phyloP scores from a whole-genome alignment of 768 basidiomycete species.

The Russula sp. region DNA sequence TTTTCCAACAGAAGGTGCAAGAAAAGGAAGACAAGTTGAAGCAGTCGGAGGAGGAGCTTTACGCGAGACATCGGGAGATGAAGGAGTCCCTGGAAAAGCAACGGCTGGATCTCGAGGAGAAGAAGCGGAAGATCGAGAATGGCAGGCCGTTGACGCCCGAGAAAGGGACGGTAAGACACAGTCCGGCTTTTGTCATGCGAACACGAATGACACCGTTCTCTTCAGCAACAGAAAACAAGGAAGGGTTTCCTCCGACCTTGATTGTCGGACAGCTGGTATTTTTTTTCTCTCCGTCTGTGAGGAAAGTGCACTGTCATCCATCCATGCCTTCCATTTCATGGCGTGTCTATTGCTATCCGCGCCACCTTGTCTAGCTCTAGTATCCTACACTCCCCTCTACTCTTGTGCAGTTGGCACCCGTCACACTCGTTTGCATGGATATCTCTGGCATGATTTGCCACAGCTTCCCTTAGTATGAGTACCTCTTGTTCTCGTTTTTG shows the following conservation, averaged over 20 bases:
- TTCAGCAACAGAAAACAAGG: constrained; percentile 34
- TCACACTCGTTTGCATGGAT: constrained; percentile 23
- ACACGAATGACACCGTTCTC: neutral
- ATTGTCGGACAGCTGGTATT: constrained; percentile 22
- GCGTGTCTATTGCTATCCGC: constrained; percentile 32
- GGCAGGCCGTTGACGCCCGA: constrained; percentile 94
- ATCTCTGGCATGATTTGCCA: constrained; percentile 19
- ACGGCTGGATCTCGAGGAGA: constrained; percentile 90
- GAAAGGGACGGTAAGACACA: constrained; percentile 66
- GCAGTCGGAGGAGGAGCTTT: constrained; percentile 98
- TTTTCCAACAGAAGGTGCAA: constrained; percentile 99
- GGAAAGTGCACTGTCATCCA: constrained; percentile 26
- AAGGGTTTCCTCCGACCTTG: constrained; percentile 71
- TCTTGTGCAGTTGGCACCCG: constrained; percentile 19
- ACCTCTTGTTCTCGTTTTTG: constrained; percentile 21
- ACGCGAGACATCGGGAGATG: constrained; percentile 98
- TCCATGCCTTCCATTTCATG: constrained; percentile 28
- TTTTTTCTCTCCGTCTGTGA: constrained; percentile 15
- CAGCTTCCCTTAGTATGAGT: constrained; percentile 20
- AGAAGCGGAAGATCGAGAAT: constrained; percentile 92
- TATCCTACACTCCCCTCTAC: constrained; percentile 39
- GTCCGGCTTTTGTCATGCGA: neutral
- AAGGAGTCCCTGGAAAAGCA: constrained; percentile 99
- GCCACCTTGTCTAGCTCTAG: constrained; percentile 33
- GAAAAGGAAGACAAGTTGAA: constrained; percentile 99